Conservation (phyloP, 2,329 filamentous ascomycete species). For the Talaromyces sp. region DNA sequence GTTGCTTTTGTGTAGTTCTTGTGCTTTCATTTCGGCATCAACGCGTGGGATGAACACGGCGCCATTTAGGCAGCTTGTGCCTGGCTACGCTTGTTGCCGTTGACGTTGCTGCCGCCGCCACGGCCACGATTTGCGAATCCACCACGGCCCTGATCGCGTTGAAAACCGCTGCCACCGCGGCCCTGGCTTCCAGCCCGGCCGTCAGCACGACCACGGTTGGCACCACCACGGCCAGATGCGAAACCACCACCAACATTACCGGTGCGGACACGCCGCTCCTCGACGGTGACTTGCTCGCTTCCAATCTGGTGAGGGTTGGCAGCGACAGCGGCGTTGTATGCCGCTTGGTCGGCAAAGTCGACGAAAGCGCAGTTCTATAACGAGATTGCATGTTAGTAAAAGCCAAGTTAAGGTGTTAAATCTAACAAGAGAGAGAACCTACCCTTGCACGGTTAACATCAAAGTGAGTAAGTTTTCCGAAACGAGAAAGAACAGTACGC, state of each 20-base stretch:
- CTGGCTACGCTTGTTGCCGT: constrained; percentile 43
- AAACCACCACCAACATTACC: constrained; percentile 63
- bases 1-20: constrained; percentile 14
- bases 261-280: constrained; percentile 77
- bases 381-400: background rate
- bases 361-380: constrained; percentile 90
- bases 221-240: constrained; percentile 56
- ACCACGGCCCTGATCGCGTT: constrained; percentile 64
- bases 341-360: constrained; percentile 76
- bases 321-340: constrained; percentile 74
- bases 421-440: constrained; percentile 24
- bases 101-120: constrained; percentile 53
- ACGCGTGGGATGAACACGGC: constrained; percentile 20
- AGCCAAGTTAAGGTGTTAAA: background rate
- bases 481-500: constrained; percentile 63
- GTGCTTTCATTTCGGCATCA: constrained; percentile 11
- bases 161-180: constrained; percentile 59
- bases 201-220: constrained; percentile 46
- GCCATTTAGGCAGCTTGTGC: constrained; percentile 39
- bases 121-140: constrained; percentile 61
- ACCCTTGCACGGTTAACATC: constrained; percentile 71
- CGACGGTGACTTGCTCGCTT: constrained; percentile 76
- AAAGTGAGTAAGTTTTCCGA: constrained; percentile 60
- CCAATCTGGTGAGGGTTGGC: constrained; percentile 83
- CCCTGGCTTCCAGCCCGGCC: constrained; percentile 57